Conservation (phyloP, 108 stramenopile species). For the Pinguiococcus pyrenoidosus region DNA sequence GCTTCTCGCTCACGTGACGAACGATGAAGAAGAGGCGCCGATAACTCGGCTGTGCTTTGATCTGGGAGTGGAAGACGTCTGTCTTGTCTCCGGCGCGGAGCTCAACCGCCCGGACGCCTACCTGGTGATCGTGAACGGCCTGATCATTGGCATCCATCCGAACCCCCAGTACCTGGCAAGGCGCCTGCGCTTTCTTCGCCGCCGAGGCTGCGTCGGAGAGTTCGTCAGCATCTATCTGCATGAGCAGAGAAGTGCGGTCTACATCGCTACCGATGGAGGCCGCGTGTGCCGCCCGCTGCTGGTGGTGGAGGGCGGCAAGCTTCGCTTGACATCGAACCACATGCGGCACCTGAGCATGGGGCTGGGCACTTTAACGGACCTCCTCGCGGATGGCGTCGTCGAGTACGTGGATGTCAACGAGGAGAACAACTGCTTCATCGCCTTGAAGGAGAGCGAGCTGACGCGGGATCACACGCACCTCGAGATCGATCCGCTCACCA, state of each 20-base stretch:
- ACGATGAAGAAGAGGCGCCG: constrained; percentile 75
- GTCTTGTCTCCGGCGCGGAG: constrained; percentile 69
- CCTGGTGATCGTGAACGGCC: constrained; percentile 90
- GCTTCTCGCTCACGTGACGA: constrained; percentile 87
- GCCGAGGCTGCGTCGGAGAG: constrained; percentile 77
- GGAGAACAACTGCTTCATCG: constrained; percentile 93
- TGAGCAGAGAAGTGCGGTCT: constrained; percentile 78
- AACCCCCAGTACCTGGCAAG: constrained; percentile 16
- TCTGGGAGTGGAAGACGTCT: constrained; percentile 85
- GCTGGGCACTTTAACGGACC: constrained; percentile 51
- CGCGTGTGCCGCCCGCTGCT: constrained; percentile 91
- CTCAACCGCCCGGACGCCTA: constrained; percentile 59
- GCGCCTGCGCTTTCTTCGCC: constrained; percentile 60
- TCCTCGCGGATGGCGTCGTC: constrained; percentile 77
- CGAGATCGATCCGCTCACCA: constrained; percentile 94
- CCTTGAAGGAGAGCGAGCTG: constrained; percentile 71
- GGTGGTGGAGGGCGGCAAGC: constrained; percentile 28
- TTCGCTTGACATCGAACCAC: constrained; percentile 16
- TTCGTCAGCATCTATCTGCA: constrained; percentile 92
- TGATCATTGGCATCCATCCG: constrained; percentile 54
- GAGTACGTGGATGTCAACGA: constrained; percentile 99
- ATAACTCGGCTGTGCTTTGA: constrained; percentile 79
- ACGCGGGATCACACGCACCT: constrained; percentile 67
- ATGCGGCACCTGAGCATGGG: constrained; percentile 46
- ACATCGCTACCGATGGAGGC: constrained; percentile 93